Evolutionary conservation across 352 stramenopile genomes (phyloP).

Genomic region (Blastocystis sp.): DNA sequence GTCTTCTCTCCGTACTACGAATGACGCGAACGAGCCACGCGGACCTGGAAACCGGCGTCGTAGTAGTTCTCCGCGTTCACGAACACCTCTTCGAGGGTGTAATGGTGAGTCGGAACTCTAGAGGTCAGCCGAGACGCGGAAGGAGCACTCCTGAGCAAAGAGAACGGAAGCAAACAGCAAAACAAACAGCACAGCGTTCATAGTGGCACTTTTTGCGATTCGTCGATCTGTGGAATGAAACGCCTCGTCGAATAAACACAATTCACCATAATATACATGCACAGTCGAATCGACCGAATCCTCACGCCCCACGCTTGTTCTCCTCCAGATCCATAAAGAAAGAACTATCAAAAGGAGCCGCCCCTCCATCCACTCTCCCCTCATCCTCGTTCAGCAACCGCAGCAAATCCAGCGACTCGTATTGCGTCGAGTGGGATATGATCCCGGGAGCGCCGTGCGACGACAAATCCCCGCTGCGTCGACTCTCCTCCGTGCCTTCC

Average conservation of each 20-base stretch:
- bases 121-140: background rate
- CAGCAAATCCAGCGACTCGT: slow-evolving; percentile 45
- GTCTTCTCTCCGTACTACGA: slow-evolving; percentile 36
- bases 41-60: slow-evolving; percentile 44
- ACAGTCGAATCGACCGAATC: background rate
- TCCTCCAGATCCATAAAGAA: background rate
- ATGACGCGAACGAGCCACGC: background rate
- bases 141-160: slow-evolving; percentile 13
- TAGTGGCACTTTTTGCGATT: background rate
- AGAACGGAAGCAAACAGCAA: background rate
- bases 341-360: background rate
- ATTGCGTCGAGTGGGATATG: background rate
- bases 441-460: background rate
- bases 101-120: slow-evolving; percentile 50
- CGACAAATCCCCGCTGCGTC: background rate
- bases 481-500: background rate
- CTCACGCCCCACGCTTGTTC: background rate
- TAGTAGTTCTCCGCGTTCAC: slow-evolving; percentile 29
- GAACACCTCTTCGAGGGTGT: slow-evolving; percentile 31
- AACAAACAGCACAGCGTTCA: slow-evolving; percentile 30
- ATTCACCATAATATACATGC: background rate
- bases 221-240: background rate
- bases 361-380: background rate
- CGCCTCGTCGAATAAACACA: background rate
- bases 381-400: slow-evolving; percentile 19